Conservation (phyloP, 2,329 filamentous ascomycete species). For the Metarhizium guizhouense region DNA sequence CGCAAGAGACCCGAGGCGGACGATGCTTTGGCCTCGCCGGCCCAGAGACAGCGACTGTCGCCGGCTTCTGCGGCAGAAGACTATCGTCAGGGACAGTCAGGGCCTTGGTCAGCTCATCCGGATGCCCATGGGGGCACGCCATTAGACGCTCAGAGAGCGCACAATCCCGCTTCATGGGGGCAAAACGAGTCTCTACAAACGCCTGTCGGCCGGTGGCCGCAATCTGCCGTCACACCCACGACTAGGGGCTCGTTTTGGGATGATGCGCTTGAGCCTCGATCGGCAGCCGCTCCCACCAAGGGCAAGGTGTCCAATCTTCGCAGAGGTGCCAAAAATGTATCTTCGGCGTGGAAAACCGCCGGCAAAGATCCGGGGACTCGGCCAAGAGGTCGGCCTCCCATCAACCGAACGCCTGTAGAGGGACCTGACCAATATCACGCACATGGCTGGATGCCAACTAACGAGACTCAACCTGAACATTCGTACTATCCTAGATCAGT, state of each 20-base stretch:
- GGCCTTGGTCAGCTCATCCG: conserved; percentile 40
- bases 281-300: conserved; percentile 62
- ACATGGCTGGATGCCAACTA: conserved; percentile 45
- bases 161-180: conserved; percentile 13
- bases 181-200: conserved; percentile 48
- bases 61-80: conserved; percentile 36
- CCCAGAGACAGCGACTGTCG: conserved; percentile 55
- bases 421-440: conserved; percentile 59
- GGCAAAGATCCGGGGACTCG: conserved; percentile 57
- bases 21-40: conserved; percentile 36
- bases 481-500: conserved; percentile 13
- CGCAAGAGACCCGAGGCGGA: conserved; percentile 57
- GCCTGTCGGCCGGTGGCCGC: conserved; percentile 61
- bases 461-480: conserved; percentile 26
- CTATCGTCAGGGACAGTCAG: conserved; percentile 19
- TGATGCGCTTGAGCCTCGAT: conserved; percentile 56
- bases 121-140: conserved; percentile 13
- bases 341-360: conserved; percentile 76
- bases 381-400: conserved; percentile 70
- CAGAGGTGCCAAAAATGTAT: conserved; percentile 76
- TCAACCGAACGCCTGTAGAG: conserved; percentile 50
- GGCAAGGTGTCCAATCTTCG: conserved; percentile 37
- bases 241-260: conserved; percentile 45
- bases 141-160: conserved; percentile 16
- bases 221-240: conserved; percentile 66